A percentile compares a stretch with the other conserved stretches of the same genome.
Evolutionary conservation across 371 early-diverging fungal species (phyloP).

Genomic region (Batrachochytrium dendrobatidis): DNA sequence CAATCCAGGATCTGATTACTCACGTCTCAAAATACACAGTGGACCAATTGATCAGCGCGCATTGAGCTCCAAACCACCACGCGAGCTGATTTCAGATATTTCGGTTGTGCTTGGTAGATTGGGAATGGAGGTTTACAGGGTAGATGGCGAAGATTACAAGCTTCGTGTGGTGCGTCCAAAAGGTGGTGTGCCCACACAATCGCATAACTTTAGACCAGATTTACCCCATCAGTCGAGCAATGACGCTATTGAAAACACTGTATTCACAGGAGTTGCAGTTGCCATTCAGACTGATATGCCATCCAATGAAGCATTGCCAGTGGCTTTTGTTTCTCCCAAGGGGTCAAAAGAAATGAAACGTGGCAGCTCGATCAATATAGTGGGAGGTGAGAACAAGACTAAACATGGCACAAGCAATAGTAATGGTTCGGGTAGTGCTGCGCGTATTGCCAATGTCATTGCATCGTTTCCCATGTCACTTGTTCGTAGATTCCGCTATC

Average conservation of each 20-base stretch:
- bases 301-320: neutral
- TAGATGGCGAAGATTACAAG: slow-evolving; percentile 24
- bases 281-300: neutral
- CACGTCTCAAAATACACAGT: slow-evolving; percentile 11
- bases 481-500: slow-evolving; percentile 20
- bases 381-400: neutral
- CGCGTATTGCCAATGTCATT: slow-evolving; percentile 11
- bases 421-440: neutral
- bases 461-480: slow-evolving; percentile 31
- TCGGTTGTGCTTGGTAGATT: slow-evolving; percentile 13
- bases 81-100: slow-evolving; percentile 23
- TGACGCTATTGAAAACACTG: neutral
- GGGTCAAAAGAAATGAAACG: too few species aligned
- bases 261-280: neutral
- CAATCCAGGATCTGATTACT: neutral
- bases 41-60: slow-evolving; percentile 43
- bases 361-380: neutral
- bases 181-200: neutral
- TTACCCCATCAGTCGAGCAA: neutral
- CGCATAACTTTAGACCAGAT: too few species aligned
- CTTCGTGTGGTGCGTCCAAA: slow-evolving; percentile 19
- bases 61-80: slow-evolving; percentile 23
- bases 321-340: neutral
- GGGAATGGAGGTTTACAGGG: slow-evolving; percentile 28
- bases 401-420: neutral